These are phyloP conservation scores for Candida pseudocylindracea DNA, from an alignment of 1,139 yeast genomes.

Conservation along the genomic window DNA sequence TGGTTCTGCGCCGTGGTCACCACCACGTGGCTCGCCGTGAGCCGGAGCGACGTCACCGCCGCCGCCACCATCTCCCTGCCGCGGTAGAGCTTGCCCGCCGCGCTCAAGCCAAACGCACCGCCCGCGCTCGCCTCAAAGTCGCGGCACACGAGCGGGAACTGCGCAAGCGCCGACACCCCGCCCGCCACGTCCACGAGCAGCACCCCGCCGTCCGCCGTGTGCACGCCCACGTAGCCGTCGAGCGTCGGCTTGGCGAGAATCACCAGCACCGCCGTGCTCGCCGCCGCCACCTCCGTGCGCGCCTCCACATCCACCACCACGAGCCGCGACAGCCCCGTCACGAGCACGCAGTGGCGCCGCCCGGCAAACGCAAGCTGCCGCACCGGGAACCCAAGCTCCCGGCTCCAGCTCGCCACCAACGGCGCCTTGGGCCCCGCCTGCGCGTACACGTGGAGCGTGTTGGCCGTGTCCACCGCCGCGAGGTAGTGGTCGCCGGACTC, in stretches of 20 bases:
- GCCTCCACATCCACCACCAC: slow-evolving; percentile 11
- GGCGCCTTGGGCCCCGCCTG: neutral
- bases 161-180: slow-evolving; percentile 11
- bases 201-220: slow-evolving; percentile 44
- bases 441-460: neutral
- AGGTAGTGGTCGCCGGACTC: slow-evolving; percentile 23
- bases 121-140: slow-evolving; percentile 27
- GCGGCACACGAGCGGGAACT: slow-evolving; percentile 50
- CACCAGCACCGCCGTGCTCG: slow-evolving; percentile 22
- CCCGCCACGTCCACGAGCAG: slow-evolving; percentile 13
- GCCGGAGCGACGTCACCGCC: slow-evolving; percentile 64
- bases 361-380: no score
- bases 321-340: slow-evolving; percentile 31
- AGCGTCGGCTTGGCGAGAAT: slow-evolving; percentile 34
- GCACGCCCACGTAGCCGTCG: slow-evolving; percentile 31
- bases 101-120: slow-evolving; percentile 27
- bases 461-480: slow-evolving; percentile 12
- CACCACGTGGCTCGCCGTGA: slow-evolving; percentile 51
- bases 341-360: slow-evolving; percentile 6
- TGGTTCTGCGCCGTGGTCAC: slow-evolving; percentile 81
- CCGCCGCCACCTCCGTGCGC: slow-evolving; percentile 11
- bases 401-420: no score
- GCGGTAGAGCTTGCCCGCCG: slow-evolving; percentile 53
- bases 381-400: no score
- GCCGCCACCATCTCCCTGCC: slow-evolving; percentile 38